phyloP scores from a whole-genome alignment of 768 basidiomycete genomes.

The Leccinellum luteum region DNA sequence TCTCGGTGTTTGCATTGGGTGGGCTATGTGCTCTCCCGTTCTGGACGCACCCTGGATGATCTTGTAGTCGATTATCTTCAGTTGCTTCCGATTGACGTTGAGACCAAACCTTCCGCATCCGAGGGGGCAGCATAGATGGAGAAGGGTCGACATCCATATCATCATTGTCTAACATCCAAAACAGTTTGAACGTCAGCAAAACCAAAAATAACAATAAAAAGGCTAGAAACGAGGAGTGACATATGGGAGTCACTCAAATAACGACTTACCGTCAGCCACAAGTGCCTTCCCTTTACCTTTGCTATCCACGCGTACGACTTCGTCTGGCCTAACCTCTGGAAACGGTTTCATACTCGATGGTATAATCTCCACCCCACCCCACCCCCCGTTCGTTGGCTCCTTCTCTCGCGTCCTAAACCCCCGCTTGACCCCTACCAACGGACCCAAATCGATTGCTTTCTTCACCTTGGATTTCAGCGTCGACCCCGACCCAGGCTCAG shows the following conservation, averaged over 20 bases:
- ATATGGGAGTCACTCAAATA: neutral
- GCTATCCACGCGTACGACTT: neutral
- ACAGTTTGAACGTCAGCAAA: neutral
- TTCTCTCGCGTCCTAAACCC: conserved; percentile 63
- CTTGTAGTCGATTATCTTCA: neutral
- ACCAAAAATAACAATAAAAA: neutral
- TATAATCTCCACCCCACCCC: conserved; percentile 62
- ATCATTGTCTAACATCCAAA: conserved; percentile 1
- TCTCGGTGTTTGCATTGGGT: conserved; percentile 15
- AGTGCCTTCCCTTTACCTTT: conserved; percentile 21
- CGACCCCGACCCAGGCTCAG: neutral
- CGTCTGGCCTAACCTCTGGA: conserved; percentile 14
- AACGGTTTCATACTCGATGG: conserved; percentile 24
- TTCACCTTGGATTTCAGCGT: neutral
- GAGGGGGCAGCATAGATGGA: conserved; percentile 48
- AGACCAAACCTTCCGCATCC: conserved; percentile 55
- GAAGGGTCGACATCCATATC: conserved; percentile 18
- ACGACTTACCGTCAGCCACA: conserved; percentile 23
- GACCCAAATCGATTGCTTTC: conserved; percentile 50
- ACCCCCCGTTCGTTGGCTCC: conserved; percentile 55
- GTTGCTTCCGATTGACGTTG: conserved; percentile 10
- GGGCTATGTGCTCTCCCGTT: conserved; percentile 17
- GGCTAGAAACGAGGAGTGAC: neutral
- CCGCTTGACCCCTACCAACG: conserved; percentile 55
- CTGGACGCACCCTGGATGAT: conserved; percentile 1